These are phyloP conservation scores for Penicillium sp. DNA, from an alignment of 2,329 filamentous ascomycete species.

Conservation along the genomic window DNA sequence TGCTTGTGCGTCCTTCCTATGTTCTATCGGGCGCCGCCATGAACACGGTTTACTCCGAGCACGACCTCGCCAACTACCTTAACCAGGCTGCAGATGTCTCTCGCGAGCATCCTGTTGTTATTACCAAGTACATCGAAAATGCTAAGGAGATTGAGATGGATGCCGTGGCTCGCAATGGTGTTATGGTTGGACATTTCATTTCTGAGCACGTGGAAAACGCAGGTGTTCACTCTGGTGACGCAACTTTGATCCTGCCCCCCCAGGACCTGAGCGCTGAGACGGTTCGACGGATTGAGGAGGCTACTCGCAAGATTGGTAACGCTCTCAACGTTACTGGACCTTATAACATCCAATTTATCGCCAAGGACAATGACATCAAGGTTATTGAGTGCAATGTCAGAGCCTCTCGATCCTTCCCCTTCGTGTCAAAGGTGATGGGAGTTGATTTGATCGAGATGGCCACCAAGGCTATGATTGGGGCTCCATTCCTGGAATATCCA, in stretches of 20 bases:
- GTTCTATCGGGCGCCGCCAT: slow-evolving; percentile 96
- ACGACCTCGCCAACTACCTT: slow-evolving; percentile 86
- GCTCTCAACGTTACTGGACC: slow-evolving; percentile 95
- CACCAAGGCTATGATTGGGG: slow-evolving; percentile 91
- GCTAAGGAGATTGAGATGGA: slow-evolving; percentile 99
- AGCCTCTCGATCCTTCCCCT: slow-evolving; percentile 94
- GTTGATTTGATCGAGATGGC: slow-evolving; percentile 98
- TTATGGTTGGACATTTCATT: slow-evolving; percentile 92
- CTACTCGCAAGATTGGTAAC: slow-evolving; percentile 90
- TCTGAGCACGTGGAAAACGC: slow-evolving; percentile 99
- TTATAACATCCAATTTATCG: slow-evolving; percentile 99
- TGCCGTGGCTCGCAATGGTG: slow-evolving; percentile 87
- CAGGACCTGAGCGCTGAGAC: slow-evolving; percentile 91
- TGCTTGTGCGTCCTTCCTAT: slow-evolving; percentile 93
- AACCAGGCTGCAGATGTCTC: slow-evolving; percentile 92
- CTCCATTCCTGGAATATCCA: slow-evolving; percentile 83
- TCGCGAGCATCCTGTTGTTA: slow-evolving; percentile 93
- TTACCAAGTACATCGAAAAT: slow-evolving; percentile 99
- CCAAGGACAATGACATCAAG: slow-evolving; percentile 99
- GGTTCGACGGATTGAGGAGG: slow-evolving; percentile 88
- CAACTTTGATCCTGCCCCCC: slow-evolving; percentile 90
- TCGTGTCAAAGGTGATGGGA: slow-evolving; percentile 98
- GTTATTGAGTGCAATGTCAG: slow-evolving; percentile 99
- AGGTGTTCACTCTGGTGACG: slow-evolving; percentile 97
- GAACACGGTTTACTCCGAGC: slow-evolving; percentile 98